Evolutionary conservation across 139 green algal genomes (phyloP).

Genomic region (Auxenochlorella protothecoides): DNA sequence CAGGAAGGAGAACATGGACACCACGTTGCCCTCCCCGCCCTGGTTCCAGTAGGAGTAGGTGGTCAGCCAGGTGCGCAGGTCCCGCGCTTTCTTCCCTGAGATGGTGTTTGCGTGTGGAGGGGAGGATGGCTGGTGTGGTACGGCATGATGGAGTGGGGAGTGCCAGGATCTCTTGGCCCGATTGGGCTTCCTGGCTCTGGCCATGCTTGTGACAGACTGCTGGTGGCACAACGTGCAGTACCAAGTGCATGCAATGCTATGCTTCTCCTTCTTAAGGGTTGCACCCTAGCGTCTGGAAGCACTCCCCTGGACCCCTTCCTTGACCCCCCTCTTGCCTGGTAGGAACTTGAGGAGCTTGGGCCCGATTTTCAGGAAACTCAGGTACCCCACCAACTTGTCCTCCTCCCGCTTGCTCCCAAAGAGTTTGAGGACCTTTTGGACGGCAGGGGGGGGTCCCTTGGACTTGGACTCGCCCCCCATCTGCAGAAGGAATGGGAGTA

Average conservation of each 20-base stretch:
- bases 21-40: conserved; percentile 65
- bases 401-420: conserved; percentile 86
- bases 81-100: conserved; percentile 66
- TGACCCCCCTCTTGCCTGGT: conserved; percentile 32
- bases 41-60: conserved; percentile 95
- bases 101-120: too few species aligned
- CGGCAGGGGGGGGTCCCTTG: conserved; percentile 75
- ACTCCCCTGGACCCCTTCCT: too few species aligned
- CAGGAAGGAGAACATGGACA: conserved; percentile 84
- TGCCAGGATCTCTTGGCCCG: too few species aligned
- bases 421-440: conserved; percentile 81
- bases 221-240: too few species aligned
- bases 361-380: conserved; percentile 84
- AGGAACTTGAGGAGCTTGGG: conserved; percentile 94
- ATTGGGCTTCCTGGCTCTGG: too few species aligned
- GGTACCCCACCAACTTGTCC: conserved; percentile 88
- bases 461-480: conserved; percentile 51
- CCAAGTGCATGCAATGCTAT: too few species aligned
- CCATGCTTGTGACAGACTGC: too few species aligned
- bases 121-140: too few species aligned
- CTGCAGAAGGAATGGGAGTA: not conserved
- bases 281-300: too few species aligned
- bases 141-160: too few species aligned
- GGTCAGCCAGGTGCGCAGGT: conserved; percentile 91
- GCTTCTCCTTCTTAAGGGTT: too few species aligned